phyloP scores from a whole-genome alignment of 257 asterid genomes.

The Solanum tarapatanum region DNA sequence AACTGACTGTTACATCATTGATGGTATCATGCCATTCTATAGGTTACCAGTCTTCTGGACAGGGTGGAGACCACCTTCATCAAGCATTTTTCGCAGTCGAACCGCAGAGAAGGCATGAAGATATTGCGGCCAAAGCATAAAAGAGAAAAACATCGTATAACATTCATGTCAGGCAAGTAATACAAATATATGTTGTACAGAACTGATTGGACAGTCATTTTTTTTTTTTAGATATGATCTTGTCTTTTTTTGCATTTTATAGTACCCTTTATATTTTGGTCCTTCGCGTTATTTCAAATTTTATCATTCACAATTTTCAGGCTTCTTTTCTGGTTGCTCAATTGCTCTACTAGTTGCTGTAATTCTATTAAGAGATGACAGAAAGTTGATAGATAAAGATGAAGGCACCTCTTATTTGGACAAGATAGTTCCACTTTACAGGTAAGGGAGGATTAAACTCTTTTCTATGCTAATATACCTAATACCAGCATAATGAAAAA shows the following conservation, averaged over 20 bases:
- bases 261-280: not conserved
- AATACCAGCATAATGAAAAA: not conserved
- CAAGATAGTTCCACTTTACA: conserved; percentile 64
- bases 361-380: conserved; percentile 41
- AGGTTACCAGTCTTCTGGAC: conserved; percentile 58
- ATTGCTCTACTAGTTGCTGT: conserved; percentile 51
- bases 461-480: not conserved
- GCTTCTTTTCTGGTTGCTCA: conserved; percentile 75
- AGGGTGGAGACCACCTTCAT: conserved; percentile 52
- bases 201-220: not conserved
- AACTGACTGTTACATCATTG: not conserved
- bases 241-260: not conserved
- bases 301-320: conserved; percentile 24
- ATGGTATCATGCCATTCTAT: not conserved
- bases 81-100: conserved; percentile 43
- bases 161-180: conserved; percentile 56
- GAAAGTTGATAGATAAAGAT: conserved; percentile 32
- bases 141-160: conserved; percentile 47
- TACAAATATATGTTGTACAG: not conserved
- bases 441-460: conserved; percentile 19
- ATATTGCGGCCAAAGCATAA: conserved; percentile 59
- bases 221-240: not conserved
- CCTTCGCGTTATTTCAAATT: not conserved
- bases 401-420: conserved; percentile 38
- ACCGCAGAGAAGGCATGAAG: conserved; percentile 72